phyloP scores from a whole-genome alignment of 2,329 filamentous ascomycete genomes.

The Zarea fungicola region DNA sequence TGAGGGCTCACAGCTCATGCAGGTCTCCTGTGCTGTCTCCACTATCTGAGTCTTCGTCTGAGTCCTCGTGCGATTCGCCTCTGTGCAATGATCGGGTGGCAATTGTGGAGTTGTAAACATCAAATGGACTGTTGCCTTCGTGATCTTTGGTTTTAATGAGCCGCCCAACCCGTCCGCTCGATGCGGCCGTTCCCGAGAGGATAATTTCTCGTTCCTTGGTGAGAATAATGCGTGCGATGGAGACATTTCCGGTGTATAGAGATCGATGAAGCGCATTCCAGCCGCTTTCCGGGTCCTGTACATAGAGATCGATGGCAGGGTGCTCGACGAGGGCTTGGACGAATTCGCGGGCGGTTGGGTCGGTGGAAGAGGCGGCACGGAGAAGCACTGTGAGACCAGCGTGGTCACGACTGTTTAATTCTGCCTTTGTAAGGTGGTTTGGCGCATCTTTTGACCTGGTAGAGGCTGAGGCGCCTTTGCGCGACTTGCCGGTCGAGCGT shows the following conservation, averaged over 20 bases:
- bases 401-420: conserved; percentile 81
- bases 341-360: conserved; percentile 65
- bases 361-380: conserved; percentile 72
- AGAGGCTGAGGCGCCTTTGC: conserved; percentile 45
- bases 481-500: conserved; percentile 42
- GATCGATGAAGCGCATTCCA: conserved; percentile 94
- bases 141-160: conserved; percentile 94
- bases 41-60: conserved; percentile 49
- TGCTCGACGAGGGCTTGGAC: conserved; percentile 76
- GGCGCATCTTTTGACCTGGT: conserved; percentile 41
- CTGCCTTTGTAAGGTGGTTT: conserved; percentile 46
- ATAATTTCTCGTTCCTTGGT: conserved; percentile 67
- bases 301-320: conserved; percentile 77
- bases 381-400: conserved; percentile 79
- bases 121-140: conserved; percentile 91
- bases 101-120: conserved; percentile 85
- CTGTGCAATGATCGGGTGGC: conserved; percentile 62
- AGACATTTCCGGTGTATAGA: conserved; percentile 83
- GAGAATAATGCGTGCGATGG: conserved; percentile 76
- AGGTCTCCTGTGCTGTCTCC: conserved; percentile 39
- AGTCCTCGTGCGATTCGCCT: conserved; percentile 14
- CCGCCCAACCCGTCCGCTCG: conserved; percentile 59
- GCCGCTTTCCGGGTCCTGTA: conserved; percentile 83
- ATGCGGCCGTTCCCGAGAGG: conserved; percentile 53
- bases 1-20: conserved; percentile 24